Percentiles rank a stretch among this genome's conserved stretches.
Conservation (phyloP, 495 filamentous ascomycete species). For the Parathielavia hyrcaniae region DNA sequence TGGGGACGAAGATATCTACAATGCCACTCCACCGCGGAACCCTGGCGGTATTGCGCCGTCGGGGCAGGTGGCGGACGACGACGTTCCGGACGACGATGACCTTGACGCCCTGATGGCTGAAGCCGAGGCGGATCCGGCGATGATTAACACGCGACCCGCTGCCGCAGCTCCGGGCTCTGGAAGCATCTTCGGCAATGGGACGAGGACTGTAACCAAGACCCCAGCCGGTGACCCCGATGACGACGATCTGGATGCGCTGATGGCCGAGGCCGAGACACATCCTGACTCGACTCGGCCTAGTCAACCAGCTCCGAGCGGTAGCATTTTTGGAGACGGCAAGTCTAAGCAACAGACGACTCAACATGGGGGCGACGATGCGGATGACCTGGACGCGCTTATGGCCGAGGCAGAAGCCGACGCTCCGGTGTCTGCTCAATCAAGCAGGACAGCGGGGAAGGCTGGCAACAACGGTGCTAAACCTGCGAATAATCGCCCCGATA, state of each 20-base stretch:
- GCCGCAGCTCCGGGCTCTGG: background rate
- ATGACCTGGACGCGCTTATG: conserved; percentile 44
- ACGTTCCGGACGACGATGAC: conserved; percentile 44
- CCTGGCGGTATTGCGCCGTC: conserved; percentile 13
- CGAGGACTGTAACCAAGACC: background rate
- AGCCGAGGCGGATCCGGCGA: conserved; percentile 30
- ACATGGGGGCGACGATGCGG: conserved; percentile 14
- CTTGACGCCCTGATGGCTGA: conserved; percentile 49
- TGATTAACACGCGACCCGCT: conserved; percentile 1
- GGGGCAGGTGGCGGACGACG: conserved; percentile 17
- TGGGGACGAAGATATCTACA: conserved; percentile 41
- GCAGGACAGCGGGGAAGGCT: conserved; percentile 3
- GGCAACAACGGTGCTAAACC: background rate
- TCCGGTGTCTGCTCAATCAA: background rate
- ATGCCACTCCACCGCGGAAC: conserved; percentile 33
- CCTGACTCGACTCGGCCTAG: conserved; percentile 1
- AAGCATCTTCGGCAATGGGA: conserved; percentile 34
- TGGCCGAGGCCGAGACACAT: conserved; percentile 42
- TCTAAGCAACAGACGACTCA: background rate
- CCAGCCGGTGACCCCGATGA: conserved; percentile 34
- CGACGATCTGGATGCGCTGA: conserved; percentile 49
- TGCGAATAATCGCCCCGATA: background rate
- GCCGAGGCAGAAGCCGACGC: conserved; percentile 34
- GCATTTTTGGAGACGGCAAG: conserved; percentile 25
- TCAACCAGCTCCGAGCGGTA: background rate